These are phyloP conservation scores for Nicotiana paniculata DNA, from an alignment of 257 asterid species.

Conservation along the genomic window DNA sequence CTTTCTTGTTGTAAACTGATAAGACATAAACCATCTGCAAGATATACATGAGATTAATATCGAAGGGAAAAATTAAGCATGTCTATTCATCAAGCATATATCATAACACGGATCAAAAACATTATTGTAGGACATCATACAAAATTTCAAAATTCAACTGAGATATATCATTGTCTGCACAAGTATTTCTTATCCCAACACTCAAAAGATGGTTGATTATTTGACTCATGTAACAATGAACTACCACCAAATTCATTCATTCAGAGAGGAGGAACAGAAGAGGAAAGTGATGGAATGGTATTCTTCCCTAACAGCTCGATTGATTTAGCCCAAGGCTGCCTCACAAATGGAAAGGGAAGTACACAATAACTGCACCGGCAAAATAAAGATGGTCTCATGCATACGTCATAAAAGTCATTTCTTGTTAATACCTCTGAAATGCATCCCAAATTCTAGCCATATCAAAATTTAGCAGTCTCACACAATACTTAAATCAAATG, in stretches of 20 bases:
- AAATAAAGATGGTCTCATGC: not conserved
- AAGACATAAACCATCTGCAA: constrained; percentile 88
- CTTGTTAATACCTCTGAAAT: not conserved
- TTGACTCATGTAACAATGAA: not conserved
- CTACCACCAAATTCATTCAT: not conserved
- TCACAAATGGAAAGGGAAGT: not conserved
- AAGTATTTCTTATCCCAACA: not conserved
- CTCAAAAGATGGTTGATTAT: not conserved
- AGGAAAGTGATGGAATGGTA: not conserved
- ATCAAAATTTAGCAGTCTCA: not conserved
- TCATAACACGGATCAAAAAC: not conserved
- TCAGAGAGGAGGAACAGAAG: not conserved
- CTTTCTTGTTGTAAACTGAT: constrained; percentile 86
- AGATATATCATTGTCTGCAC: not conserved
- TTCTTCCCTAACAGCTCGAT: not conserved
- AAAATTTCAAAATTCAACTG: not conserved
- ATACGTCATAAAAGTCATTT: not conserved
- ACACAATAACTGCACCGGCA: not conserved
- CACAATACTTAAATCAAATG: not conserved
- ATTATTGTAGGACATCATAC: not conserved
- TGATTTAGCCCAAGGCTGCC: not conserved
- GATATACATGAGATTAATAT: constrained; percentile 3
- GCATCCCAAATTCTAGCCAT: not conserved
- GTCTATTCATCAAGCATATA: not conserved
- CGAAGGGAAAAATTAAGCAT: not conserved